A percentile compares a stretch with the other conserved stretches of the same genome.
Conservation (phyloP, 1,284 basidiomycete species). For the Austroboletus novae-zelandiae region DNA sequence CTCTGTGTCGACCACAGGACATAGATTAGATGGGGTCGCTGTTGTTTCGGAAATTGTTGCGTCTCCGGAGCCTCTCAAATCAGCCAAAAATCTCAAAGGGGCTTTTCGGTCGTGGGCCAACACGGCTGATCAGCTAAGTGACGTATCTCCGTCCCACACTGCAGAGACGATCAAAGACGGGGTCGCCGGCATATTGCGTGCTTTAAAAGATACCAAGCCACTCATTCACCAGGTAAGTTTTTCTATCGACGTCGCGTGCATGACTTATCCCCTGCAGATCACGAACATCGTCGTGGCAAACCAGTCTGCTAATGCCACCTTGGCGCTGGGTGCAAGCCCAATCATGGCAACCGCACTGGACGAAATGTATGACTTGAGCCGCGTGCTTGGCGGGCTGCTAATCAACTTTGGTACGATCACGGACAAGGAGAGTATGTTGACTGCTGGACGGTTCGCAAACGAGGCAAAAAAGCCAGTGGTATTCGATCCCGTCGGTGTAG, state of each 20-base stretch:
- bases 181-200: constrained; percentile 47
- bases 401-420: constrained; percentile 90
- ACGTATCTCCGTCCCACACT: constrained; percentile 16
- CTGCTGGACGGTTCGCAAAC: constrained; percentile 75
- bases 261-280: constrained; percentile 50
- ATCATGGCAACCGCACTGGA: constrained; percentile 88
- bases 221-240: constrained; percentile 74
- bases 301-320: constrained; percentile 89
- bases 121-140: constrained; percentile 29
- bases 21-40: constrained; percentile 77
- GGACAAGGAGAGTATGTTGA: constrained; percentile 74
- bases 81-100: constrained; percentile 51
- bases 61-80: constrained; percentile 57
- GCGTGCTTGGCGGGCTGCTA: constrained; percentile 69
- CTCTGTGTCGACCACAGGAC: constrained; percentile 56
- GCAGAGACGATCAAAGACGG: constrained; percentile 33
- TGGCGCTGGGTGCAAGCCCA: constrained; percentile 87
- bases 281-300: constrained; percentile 90
- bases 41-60: constrained; percentile 89
- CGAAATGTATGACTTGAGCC: constrained; percentile 82
- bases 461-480: constrained; percentile 75
- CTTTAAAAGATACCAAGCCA: constrained; percentile 56
- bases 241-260: background rate
- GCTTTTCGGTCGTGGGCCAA: constrained; percentile 41
- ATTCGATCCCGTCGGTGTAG: constrained; percentile 93